Evolutionary conservation across 2,329 filamentous ascomycete genomes (phyloP).

Genomic region (Seiridium cupressi): DNA sequence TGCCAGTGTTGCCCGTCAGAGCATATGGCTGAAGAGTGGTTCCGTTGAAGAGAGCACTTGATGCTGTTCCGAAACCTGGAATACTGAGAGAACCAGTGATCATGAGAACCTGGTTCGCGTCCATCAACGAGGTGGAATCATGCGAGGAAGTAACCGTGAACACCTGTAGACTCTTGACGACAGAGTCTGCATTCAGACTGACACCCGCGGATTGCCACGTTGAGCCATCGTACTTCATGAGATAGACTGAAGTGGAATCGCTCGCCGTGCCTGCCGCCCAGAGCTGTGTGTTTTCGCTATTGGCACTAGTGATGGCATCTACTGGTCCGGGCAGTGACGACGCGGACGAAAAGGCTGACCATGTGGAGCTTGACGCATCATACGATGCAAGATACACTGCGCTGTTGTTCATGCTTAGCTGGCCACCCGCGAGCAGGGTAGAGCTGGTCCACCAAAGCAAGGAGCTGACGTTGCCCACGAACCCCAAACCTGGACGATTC

Average conservation of each 20-base stretch:
- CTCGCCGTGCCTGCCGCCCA: conserved; percentile 75
- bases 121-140: conserved; percentile 60
- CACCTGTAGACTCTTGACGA: conserved; percentile 78
- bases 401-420: conserved; percentile 67
- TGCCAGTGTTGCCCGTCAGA: conserved; percentile 67
- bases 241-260: conserved; percentile 66
- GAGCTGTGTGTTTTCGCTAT: conserved; percentile 66
- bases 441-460: conserved; percentile 76
- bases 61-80: conserved; percentile 74
- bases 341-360: conserved; percentile 62
- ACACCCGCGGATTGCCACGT: conserved; percentile 67
- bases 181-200: conserved; percentile 62
- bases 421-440: conserved; percentile 74
- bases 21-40: conserved; percentile 75
- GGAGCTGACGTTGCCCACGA: conserved; percentile 68
- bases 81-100: conserved; percentile 82
- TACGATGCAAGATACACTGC: conserved; percentile 69
- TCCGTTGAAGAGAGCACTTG: conserved; percentile 86
- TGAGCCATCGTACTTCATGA: conserved; percentile 78
- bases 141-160: conserved; percentile 71
- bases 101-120: conserved; percentile 69
- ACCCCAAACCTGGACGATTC: conserved; percentile 71
- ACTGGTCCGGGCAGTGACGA: conserved; percentile 76
- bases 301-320: conserved; percentile 72
- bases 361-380: conserved; percentile 64